Base-by-base conservation (phyloP, 148 eudicot species). In the Fagopyrum esculentum region DNA sequence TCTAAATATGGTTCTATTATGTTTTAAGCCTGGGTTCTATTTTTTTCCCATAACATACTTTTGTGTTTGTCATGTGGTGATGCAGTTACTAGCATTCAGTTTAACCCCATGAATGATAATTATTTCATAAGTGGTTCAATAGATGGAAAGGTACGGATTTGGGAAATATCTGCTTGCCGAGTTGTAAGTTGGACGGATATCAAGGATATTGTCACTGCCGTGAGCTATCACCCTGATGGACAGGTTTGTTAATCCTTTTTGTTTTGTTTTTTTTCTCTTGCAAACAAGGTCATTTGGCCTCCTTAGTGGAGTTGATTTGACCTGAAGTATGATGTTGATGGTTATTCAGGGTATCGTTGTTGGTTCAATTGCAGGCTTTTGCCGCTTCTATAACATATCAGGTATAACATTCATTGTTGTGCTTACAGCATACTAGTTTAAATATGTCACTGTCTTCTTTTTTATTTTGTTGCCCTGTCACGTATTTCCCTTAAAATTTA, bases 41-140 rank as follows among this genome's bases (percentile, higher is more conserved):
- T 6, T 9, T 59, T 59, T 59, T 57, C 10, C 35, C 15, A 1
- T 63, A 4, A 40, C 19, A 66, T 13, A 66, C 47, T 66, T 29
- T 17, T 30, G 16, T 57, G 13, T 68, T 40, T 73, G 29, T 54
- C 7, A 17, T 77, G 29, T 83, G 77, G 61, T 79, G 48, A 54
- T 90, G 90, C 92, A 96, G 99, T 96, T 80, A 96, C 99, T 7
- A 90, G 91, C 51, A 77, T 89, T 84, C 93, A 96, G 80, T 96
- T 96, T 78, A 90, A 90, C 75, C 99, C 98, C 10, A 83, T 85
- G 74, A 82, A 90, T 74, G 92, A 89, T 72, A 86, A 87, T 77
- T 78, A 83, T 82, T 96, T 96, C 86, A 83, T 96, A 76, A 96
- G 97, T 71, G 99, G 99, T 74, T 96, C 99, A 70, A 92, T 96